Conservation (phyloP, 208 protist genomes). For the Leishmania amazonensis region DNA sequence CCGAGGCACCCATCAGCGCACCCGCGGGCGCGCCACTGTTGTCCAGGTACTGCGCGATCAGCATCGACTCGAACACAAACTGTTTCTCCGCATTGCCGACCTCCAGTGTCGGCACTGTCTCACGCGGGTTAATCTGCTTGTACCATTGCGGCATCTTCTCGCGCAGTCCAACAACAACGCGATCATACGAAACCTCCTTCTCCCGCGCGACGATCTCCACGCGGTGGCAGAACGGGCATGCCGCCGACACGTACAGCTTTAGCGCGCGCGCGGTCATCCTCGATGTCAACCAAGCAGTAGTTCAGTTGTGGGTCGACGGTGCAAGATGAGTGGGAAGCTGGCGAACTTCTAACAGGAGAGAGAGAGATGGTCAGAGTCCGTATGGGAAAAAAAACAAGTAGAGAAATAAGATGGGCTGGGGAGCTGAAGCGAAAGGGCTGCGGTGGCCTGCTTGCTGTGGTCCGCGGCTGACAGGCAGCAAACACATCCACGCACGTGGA, state of each 20-base stretch:
- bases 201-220: conserved; percentile 61
- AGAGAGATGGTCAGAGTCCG: neutral
- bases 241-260: conserved; percentile 57
- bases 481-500: neutral
- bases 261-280: conserved; percentile 25
- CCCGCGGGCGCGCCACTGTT: conserved; percentile 28
- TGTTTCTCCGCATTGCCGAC: conserved; percentile 37
- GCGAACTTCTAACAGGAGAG: neutral
- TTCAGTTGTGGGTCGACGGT: neutral
- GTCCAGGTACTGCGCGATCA: conserved; percentile 79
- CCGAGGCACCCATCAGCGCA: conserved; percentile 44
- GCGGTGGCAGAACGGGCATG: conserved; percentile 76
- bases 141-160: conserved; percentile 77
- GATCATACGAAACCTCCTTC: conserved; percentile 56
- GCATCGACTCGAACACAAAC: conserved; percentile 66
- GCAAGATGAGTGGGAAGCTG: neutral
- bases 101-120: conserved; percentile 74
- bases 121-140: conserved; percentile 71
- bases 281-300: neutral
- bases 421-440: neutral
- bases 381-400: neutral
- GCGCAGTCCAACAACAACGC: conserved; percentile 43
- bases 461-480: neutral
- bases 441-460: neutral
- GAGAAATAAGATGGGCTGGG: neutral